phyloP scores from a whole-genome alignment of 169 alveolate species.

The Eimeria tenella region DNA sequence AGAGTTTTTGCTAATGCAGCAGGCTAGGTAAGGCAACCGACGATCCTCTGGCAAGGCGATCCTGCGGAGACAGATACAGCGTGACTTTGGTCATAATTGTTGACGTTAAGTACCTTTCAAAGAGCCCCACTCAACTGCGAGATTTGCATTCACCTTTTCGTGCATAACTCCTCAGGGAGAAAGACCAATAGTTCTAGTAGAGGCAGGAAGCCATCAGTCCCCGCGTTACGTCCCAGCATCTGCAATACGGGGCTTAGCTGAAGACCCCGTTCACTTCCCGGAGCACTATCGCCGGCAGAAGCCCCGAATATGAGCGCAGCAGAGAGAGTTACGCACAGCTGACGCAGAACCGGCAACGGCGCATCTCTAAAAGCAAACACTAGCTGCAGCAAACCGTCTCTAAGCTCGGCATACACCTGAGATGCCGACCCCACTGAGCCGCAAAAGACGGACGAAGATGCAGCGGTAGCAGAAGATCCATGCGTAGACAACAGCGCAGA shows the following conservation, averaged over 20 bases:
- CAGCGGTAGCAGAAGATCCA: background rate
- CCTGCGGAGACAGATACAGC: background rate
- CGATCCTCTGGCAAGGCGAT: conserved; percentile 58
- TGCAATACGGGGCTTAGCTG: conserved; percentile 23
- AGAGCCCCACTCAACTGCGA: too few relatives aligned
- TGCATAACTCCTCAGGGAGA: conserved; percentile 53
- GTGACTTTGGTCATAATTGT: too few relatives aligned
- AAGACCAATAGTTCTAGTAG: conserved; percentile 37
- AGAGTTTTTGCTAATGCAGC: conserved; percentile 56
- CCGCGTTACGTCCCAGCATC: conserved; percentile 36
- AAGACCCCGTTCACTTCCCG: background rate
- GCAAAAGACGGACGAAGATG: background rate
- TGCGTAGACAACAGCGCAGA: conserved; percentile 26
- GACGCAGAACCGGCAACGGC: conserved; percentile 64
- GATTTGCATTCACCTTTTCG: background rate
- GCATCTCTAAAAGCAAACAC: conserved; percentile 69
- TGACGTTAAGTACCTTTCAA: too few relatives aligned
- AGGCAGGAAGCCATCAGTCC: conserved; percentile 56
- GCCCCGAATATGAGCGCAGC: conserved; percentile 72
- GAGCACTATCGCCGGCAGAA: background rate
- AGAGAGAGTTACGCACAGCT: conserved; percentile 66
- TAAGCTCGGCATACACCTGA: conserved; percentile 65
- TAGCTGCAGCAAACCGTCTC: conserved; percentile 74
- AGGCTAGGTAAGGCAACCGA: conserved; percentile 35
- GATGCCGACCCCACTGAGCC: background rate